Evolutionary conservation across 202 grass and related monocot species (phyloP).

Genomic region (Panicum hallii): DNA sequence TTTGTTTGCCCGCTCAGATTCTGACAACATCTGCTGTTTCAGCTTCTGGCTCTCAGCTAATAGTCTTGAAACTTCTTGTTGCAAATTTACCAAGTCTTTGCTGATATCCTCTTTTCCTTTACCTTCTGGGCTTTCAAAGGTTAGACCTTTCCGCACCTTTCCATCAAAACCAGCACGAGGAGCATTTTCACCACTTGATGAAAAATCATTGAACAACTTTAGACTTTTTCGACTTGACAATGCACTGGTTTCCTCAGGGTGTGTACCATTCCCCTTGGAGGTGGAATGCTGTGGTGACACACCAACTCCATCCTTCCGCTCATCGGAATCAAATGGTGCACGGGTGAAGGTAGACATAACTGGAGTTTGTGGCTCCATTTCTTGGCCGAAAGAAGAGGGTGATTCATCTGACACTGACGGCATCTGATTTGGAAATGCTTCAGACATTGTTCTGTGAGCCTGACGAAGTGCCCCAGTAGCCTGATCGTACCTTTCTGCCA

Average conservation of each 20-base stretch:
- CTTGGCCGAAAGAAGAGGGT: slow-evolving; percentile 57
- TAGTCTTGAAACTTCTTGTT: slow-evolving; percentile 74
- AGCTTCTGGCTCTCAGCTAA: slow-evolving; percentile 71
- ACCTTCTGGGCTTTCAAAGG: slow-evolving; percentile 72
- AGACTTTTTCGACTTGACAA: slow-evolving; percentile 61
- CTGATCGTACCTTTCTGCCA: slow-evolving; percentile 93
- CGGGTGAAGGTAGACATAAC: slow-evolving; percentile 57
- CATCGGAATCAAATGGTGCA: slow-evolving; percentile 60
- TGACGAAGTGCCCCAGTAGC: slow-evolving; percentile 90
- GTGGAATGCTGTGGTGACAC: slow-evolving; percentile 51
- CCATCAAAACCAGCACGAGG: slow-evolving; percentile 57
- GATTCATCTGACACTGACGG: slow-evolving; percentile 77
- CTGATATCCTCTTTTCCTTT: slow-evolving; percentile 55
- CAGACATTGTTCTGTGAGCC: slow-evolving; percentile 82
- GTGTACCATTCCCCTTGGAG: slow-evolving; percentile 64
- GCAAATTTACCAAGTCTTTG: slow-evolving; percentile 56
- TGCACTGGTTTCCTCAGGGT: slow-evolving; percentile 59
- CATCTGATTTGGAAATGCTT: slow-evolving; percentile 93
- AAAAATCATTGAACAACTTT: slow-evolving; percentile 76
- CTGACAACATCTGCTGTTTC: slow-evolving; percentile 72
- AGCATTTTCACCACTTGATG: slow-evolving; percentile 56
- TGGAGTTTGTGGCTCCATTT: slow-evolving; percentile 74
- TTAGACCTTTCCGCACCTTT: slow-evolving; percentile 69
- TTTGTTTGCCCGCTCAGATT: slow-evolving; percentile 76
- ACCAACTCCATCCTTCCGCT: slow-evolving; percentile 59